Percentiles rank a stretch among this genome's conserved stretches.
phyloP scores from a whole-genome alignment of 2,329 filamentous ascomycete genomes.

The Penicillium nordicum region DNA sequence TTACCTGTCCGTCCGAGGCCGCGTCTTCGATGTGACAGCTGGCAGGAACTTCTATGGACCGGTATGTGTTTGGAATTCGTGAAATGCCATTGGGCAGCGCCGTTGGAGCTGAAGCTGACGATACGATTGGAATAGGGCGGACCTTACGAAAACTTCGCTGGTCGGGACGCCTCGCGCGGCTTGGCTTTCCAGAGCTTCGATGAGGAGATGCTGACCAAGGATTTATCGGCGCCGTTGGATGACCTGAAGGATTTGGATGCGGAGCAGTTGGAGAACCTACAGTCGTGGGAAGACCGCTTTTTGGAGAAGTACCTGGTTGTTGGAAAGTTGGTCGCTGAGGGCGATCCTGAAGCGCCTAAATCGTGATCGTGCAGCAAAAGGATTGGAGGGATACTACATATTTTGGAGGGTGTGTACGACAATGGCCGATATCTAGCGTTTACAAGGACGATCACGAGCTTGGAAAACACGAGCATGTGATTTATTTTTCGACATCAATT shows the following conservation, averaged over 20 bases:
- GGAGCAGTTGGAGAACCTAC: conserved; percentile 78
- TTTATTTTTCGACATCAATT: background rate
- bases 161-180: conserved; percentile 82
- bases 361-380: conserved; percentile 7
- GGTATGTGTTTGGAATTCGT: conserved; percentile 26
- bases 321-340: conserved; percentile 71
- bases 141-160: conserved; percentile 94
- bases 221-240: conserved; percentile 80
- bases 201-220: conserved; percentile 88
- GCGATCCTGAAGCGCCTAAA: conserved; percentile 44
- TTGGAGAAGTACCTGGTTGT: conserved; percentile 93
- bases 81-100: background rate
- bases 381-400: background rate
- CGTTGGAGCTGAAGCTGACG: conserved; percentile 3
- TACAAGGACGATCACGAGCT: background rate
- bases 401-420: background rate
- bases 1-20: conserved; percentile 85
- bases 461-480: background rate
- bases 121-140: conserved; percentile 56
- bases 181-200: conserved; percentile 91
- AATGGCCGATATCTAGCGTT: background rate
- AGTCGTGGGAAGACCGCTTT: conserved; percentile 92
- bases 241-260: conserved; percentile 65
- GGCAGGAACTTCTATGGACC: conserved; percentile 96
- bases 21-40: conserved; percentile 82